Conservation (phyloP, 192 early-diverging fungal species). For the Coemansia javaensis region DNA sequence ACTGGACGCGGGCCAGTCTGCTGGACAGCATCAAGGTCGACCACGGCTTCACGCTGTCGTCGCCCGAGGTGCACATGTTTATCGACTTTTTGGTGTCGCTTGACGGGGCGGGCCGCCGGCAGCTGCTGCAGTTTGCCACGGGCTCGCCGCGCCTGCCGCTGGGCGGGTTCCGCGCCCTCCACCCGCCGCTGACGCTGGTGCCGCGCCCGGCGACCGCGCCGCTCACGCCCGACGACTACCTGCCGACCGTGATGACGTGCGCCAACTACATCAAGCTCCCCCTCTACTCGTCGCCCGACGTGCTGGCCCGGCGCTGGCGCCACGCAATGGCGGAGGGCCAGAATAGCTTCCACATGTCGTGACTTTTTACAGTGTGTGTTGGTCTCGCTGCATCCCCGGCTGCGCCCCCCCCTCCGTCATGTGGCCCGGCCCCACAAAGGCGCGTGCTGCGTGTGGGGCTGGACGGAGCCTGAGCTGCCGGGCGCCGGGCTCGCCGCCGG, state of each 20-base stretch:
- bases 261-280: constrained; percentile 93
- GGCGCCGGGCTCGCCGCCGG: too few relatives aligned
- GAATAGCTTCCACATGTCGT: constrained; percentile 69
- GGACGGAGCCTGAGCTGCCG: too few relatives aligned
- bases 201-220: constrained; percentile 69
- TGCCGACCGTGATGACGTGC: constrained; percentile 97
- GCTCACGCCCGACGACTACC: constrained; percentile 64
- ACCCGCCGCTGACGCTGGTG: constrained; percentile 82
- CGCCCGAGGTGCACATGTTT: constrained; percentile 61
- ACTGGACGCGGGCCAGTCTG: constrained; percentile 68
- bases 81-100: constrained; percentile 66
- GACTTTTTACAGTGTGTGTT: not conserved
- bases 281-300: constrained; percentile 62
- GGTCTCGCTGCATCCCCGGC: not conserved
- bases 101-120: constrained; percentile 56
- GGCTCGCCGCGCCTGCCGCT: constrained; percentile 85
- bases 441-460: too few relatives aligned
- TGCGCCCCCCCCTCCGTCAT: constrained; percentile 2
- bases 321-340: constrained; percentile 82
- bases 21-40: constrained; percentile 70
- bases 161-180: constrained; percentile 79
- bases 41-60: constrained; percentile 76
- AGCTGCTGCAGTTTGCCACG: constrained; percentile 82
- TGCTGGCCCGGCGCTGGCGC: constrained; percentile 61
- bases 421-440: constrained; percentile 9